Evolutionary conservation across 2,329 filamentous ascomycete species (phyloP).

Genomic region (Polychaeton citri): DNA sequence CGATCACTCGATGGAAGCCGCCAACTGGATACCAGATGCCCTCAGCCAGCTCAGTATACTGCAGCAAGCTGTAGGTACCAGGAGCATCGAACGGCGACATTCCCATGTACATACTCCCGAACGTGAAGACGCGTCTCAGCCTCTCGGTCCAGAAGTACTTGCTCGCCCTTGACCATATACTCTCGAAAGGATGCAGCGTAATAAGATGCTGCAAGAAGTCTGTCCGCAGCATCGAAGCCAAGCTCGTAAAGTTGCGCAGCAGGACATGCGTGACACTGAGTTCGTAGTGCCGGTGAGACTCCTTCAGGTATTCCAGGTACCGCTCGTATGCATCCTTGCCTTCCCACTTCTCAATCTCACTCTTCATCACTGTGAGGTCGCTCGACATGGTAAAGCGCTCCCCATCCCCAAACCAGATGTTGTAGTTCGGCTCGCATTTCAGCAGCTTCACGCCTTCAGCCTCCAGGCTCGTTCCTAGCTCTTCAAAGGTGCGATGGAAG

Average conservation of each 20-base stretch:
- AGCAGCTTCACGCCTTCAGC: slow-evolving; percentile 53
- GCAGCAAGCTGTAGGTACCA: slow-evolving; percentile 58
- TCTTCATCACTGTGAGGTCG: slow-evolving; percentile 59
- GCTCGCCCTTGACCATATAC: slow-evolving; percentile 51
- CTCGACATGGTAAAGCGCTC: slow-evolving; percentile 50
- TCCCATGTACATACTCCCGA: slow-evolving; percentile 73
- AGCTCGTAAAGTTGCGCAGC: slow-evolving; percentile 50
- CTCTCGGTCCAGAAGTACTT: slow-evolving; percentile 59
- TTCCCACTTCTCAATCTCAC: slow-evolving; percentile 58
- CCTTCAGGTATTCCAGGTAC: slow-evolving; percentile 54
- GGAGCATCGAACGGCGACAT: slow-evolving; percentile 68
- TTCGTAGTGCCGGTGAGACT: slow-evolving; percentile 59
- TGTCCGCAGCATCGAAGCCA: slow-evolving; percentile 44
- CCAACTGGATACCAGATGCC: slow-evolving; percentile 65
- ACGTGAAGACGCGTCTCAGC: slow-evolving; percentile 58
- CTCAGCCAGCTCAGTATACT: slow-evolving; percentile 63
- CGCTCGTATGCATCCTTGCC: slow-evolving; percentile 56
- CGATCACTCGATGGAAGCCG: slow-evolving; percentile 52
- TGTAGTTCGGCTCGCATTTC: slow-evolving; percentile 65
- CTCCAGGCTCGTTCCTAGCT: slow-evolving; percentile 53
- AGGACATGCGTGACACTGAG: slow-evolving; percentile 53
- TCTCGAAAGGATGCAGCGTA: slow-evolving; percentile 55
- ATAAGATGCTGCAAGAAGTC: slow-evolving; percentile 47
- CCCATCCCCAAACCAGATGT: slow-evolving; percentile 59
- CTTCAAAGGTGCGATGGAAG: slow-evolving; percentile 55